Percentiles rank a stretch among this genome's conserved stretches.
phyloP scores from a whole-genome alignment of 139 green algal genomes.

The Mychonastes homosphaera region DNA sequence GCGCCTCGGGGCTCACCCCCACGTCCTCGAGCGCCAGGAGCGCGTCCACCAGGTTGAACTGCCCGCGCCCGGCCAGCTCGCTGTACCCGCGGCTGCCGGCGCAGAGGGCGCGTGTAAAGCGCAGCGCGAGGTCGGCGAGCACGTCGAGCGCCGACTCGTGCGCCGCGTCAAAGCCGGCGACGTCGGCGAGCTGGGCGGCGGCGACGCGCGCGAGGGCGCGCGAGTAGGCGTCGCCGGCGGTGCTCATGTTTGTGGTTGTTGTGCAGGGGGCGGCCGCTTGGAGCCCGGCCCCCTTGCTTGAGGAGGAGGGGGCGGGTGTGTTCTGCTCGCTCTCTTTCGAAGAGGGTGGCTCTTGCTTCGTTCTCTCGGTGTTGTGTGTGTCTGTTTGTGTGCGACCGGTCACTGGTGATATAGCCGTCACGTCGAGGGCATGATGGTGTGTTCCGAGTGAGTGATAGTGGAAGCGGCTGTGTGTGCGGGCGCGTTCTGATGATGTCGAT shows the following conservation, averaged over 20 bases:
- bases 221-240: conserved; percentile 61
- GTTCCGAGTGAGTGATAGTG: too few species aligned
- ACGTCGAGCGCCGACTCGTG: conserved; percentile 65
- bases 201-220: conserved; percentile 39
- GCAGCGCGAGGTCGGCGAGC: conserved; percentile 64
- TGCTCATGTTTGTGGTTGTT: conserved; percentile 50
- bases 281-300: too few species aligned
- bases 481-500: too few species aligned
- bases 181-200: conserved; percentile 49
- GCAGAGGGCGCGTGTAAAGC: conserved; percentile 60
- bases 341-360: too few species aligned
- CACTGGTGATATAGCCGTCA: too few species aligned
- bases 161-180: conserved; percentile 51
- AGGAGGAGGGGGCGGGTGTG: too few species aligned
- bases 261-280: too few species aligned
- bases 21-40: conserved; percentile 64
- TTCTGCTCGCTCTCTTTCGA: too few species aligned
- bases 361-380: too few species aligned
- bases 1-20: conserved; percentile 39
- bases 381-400: too few species aligned
- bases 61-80: conserved; percentile 57
- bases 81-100: conserved; percentile 49
- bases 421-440: too few species aligned
- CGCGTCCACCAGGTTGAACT: conserved; percentile 59
- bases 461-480: too few species aligned